Base-by-base conservation (phyloP, 371 early-diverging fungal species). In the Mucor velutinosus region DNA sequence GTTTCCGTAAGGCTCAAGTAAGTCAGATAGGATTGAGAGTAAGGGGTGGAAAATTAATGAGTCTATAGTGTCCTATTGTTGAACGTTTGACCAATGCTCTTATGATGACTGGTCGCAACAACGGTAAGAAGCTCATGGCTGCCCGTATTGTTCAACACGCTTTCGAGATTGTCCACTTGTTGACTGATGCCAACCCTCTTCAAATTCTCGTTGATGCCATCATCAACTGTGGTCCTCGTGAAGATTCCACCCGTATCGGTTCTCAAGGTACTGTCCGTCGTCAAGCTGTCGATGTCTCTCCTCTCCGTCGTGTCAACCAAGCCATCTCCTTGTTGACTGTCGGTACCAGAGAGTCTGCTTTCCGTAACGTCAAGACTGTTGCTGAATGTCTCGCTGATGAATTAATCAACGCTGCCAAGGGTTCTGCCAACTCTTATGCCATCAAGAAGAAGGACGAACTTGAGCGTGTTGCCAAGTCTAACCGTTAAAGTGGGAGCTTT, bases 61-160 rank as follows among this genome's bases (percentile, higher is more conserved):
- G 37, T 0, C 39, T 43, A 43, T 77, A 95, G 93, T 99, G 99
- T 90, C 99, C 99, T 71, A 94, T 99, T 71, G 97, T 98, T 69
- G 99, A 99, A 92, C 95, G 99, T 86, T 92, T 99, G 77, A 96
- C 97, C 87, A 98, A 98, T 94, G 95, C 97, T 69, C 89, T 99
- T 71, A 99, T 99, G 99, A 99, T 99, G 96, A 96, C 98, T 91
- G 99, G 99, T 76, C 98, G 99, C 84, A 99, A 99, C 95, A 99
- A 97, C 92, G 99, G 99, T 77, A 99, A 99, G 94, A 99, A 99
- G 92, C 88, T 97, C 73, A 93, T 99, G 94, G 98, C 99, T 78
- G 94, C 94, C 73, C 97, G 98, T 79, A 97, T 98, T 77, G 94
- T 99, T 81, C 96, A 98, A 91, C 97, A 99, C 89, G 96, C 99